Evolutionary conservation across 257 asterid genomes (phyloP), one percentile per base, ranked within the genome.

Genomic region (Ophiorrhiza pumila): DNA sequence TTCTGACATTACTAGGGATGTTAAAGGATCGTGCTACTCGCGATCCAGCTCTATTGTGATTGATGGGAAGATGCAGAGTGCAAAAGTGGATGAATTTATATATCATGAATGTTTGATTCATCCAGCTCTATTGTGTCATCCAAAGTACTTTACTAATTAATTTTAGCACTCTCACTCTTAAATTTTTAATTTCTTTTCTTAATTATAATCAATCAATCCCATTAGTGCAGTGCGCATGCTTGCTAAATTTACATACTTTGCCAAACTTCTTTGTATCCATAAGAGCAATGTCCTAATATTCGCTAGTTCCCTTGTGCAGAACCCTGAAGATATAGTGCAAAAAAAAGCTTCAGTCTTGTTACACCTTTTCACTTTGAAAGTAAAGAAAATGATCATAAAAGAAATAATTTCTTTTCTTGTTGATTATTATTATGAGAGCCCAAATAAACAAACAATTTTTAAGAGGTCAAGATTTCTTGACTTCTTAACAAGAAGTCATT

Each of bases 41-140:
- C n/a, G n/a, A n/a, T n/a, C n/a, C n/a, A n/a, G n/a, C n/a, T n/a
- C n/a, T n/a, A n/a, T n/a, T n/a, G 97, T 94, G 82, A 91, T 94
- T 74, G 98, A 94, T 82, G 98, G 98, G 72, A 94, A 94, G 90
- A 94, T 94, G 98, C 98, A 94, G 83, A 94, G 98, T 87, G 97
- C 98, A 31, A 97, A 94, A 80, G 84, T 86, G 58, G 97, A 94
- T 83, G 98, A 94, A 81, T 94, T 94, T 76, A 94, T 94, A 15
- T 91, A 94, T 73, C 98, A 94, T 70, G 98, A 94, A 76, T 94
- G 96, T 76, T 87, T 94, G 80, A 94, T 94, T 77, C 98, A 94
- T 79, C 98, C 98, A 52, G 80, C 98, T 65, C 97, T 94, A 77
- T 76, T 94, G 61, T 90, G 93, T 81, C 98, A 94, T 83, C 93